Evolutionary conservation across 2,329 filamentous ascomycete species (phyloP), one percentile per base, ranked within the genome.

Genomic region (Chrysoporthe puriensis): DNA sequence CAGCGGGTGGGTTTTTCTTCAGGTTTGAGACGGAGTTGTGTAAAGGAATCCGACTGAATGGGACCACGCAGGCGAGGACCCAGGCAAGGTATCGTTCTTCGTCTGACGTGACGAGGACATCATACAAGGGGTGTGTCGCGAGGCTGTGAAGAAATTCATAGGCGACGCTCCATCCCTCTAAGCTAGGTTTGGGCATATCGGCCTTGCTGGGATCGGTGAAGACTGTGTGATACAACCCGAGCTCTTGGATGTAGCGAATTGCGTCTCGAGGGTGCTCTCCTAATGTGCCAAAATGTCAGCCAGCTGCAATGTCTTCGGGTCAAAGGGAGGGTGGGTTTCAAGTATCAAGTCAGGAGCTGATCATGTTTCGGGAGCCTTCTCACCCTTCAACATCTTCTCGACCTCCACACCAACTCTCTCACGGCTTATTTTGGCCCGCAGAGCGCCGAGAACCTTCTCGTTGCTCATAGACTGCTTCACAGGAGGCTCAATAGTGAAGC

Each of bases 371-470:
- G 34, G 36, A 21, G 44, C 34, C 11, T 11, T 60, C 70, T 67
- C 76, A 86, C 92, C 91, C 78, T 88, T 90, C 21, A 98, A 82
- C 89, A 97, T 97, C 83, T 98, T 98, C 75, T 95, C 92, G 3
- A 97, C 74, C 76, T 99, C 96, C 4, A 91, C 86, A 0, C 93
- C 93, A 1, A 99, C 90, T 67, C 96, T 86, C 78, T 99, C 96
- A 65, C 94, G 88, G 74, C 92, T 97, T 72, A 99, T 98, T 77
- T 99, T 99, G 42, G 90, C 78, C 62, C 86, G 88, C n/a, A 99
- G 81, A 3, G 93, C 91, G 13, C 89, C 83, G 68, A 94, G 86
- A 61, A 99, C 96, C n/a, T 86, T 84, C n/a, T 81, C 76, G 71
- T 97, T 85, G 14, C 85, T 85, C 95, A 99, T 99, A 34, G 88